Base-by-base conservation (phyloP, 2,329 filamentous ascomycete genomes). In the Mollisiaceae sp. region DNA sequence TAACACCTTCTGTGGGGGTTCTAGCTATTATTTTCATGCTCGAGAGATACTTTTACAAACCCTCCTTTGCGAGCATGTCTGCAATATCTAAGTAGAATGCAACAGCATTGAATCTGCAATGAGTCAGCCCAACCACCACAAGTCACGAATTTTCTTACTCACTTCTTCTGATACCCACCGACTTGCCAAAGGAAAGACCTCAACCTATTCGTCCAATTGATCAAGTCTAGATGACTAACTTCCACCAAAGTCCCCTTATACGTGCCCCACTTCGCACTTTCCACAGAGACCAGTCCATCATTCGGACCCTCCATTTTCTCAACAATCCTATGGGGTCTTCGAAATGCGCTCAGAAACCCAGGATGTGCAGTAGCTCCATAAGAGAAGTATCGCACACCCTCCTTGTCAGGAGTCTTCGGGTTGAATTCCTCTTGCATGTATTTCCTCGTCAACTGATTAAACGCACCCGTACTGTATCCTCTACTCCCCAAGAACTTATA, bases 1-100 rank as follows among this genome's bases (percentile, higher is more conserved):
- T 2, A 18, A n/a, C 3, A 20, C 15, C 43, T 18, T n/a, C 15
- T 45, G 4, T 5, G 12, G 43, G n/a, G 45, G 11, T 22, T 50
- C 45, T 22, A 50, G 22, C 12, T 20, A 8, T 35, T 4, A 12
- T 32, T 54, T 15, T 4, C 4, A 54, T 14, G 9, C 11, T 4
- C 14, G 9, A 54, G 22, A 8, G 3, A 54, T 5, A 54, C 14
- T 32, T n/a, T 55, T 58, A 77, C 35, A 77, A 59, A 1, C 86
- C 88, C 73, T 92, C 89, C 71, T 88, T 89, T 1, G 90, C 88
- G 59, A 92, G 78, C 89, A 91, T 92, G 72, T 91, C 85, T 12
- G 83, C 84, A 72, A 90, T 86, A 65, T 84, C 86, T 1, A 90
- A 80, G 71, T 90, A 90, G 71, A 90, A 89, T 0, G 88, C 88